Conservation (phyloP, 1,284 basidiomycete genomes). For the Moesziomyces sp. region DNA sequence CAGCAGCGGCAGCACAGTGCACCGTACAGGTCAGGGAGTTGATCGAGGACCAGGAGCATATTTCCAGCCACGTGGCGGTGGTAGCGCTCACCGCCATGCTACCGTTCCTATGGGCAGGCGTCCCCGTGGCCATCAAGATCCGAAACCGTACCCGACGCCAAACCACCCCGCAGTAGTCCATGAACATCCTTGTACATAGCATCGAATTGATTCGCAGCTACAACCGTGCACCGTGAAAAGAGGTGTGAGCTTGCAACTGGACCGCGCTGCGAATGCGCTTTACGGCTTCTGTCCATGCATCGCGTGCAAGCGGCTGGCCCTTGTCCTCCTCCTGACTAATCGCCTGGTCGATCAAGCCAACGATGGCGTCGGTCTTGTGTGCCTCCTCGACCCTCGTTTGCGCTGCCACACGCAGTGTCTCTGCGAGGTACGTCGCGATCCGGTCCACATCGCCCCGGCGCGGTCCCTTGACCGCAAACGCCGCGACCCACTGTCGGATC, state of each 20-base stretch:
- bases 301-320: neutral
- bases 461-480: slow-evolving; percentile 41
- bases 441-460: slow-evolving; percentile 47
- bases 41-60: too few species aligned
- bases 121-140: too few species aligned
- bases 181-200: too few species aligned
- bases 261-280: slow-evolving; percentile 5
- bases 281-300: slow-evolving; percentile 21
- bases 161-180: too few species aligned
- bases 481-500: slow-evolving; percentile 44
- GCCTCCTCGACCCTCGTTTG: slow-evolving; percentile 18
- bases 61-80: too few species aligned
- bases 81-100: too few species aligned
- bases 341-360: slow-evolving; percentile 11
- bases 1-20: too few species aligned
- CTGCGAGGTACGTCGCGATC: slow-evolving; percentile 26
- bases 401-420: slow-evolving; percentile 5
- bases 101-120: too few species aligned
- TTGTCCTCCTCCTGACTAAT: neutral
- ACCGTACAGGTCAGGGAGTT: too few species aligned
- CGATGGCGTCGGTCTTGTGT: slow-evolving; percentile 16
- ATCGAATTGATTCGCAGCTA: too few species aligned
- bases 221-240: slow-evolving; percentile 6
- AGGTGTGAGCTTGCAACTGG: slow-evolving; percentile 9
- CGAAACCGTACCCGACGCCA: too few species aligned